These are phyloP conservation scores for Candida wancherniae DNA, from an alignment of 805 yeast genomes.

Conservation along the genomic window DNA sequence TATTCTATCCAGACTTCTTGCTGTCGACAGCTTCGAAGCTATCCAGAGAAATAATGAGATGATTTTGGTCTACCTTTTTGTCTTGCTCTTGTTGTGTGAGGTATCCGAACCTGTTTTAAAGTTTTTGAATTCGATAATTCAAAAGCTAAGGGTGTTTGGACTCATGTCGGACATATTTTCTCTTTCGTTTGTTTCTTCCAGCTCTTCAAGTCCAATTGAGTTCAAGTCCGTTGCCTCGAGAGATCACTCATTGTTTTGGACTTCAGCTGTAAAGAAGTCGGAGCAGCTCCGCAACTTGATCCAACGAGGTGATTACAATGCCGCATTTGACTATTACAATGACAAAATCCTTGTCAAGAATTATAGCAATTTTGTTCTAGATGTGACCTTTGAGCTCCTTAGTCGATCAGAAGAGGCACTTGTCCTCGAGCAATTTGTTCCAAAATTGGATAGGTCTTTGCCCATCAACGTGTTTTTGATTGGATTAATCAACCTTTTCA, in stretches of 20 bases:
- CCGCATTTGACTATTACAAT: slow-evolving; percentile 26
- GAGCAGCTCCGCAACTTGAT: slow-evolving; percentile 18
- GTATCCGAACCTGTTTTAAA: slow-evolving; percentile 23
- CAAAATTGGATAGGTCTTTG: slow-evolving; percentile 14
- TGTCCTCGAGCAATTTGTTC: slow-evolving; percentile 9
- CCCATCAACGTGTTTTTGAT: slow-evolving; percentile 26
- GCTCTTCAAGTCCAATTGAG: slow-evolving; percentile 15
- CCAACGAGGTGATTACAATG: slow-evolving; percentile 15
- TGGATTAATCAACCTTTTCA: slow-evolving; percentile 32
- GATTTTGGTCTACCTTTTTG: slow-evolving; percentile 24
- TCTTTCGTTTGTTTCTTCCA: slow-evolving; percentile 19
- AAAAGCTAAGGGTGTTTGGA: slow-evolving; percentile 23
- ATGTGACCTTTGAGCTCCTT: slow-evolving; percentile 12
- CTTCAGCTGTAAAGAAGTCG: slow-evolving; percentile 19
- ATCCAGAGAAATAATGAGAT: slow-evolving; percentile 27
- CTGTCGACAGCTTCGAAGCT: slow-evolving; percentile 24
- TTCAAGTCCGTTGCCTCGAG: slow-evolving; percentile 11
- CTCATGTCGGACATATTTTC: slow-evolving; percentile 23
- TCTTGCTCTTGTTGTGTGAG: slow-evolving; percentile 32
- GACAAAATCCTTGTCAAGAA: slow-evolving; percentile 9
- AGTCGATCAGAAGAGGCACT: slow-evolving; percentile 12
- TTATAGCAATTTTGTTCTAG: slow-evolving; percentile 8
- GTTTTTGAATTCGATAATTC: slow-evolving; percentile 21
- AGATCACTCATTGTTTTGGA: slow-evolving; percentile 31
- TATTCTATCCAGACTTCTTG: slow-evolving; percentile 20